Evolutionary conservation across 1,139 yeast species (phyloP).

Genomic region (Pichia sp.): DNA sequence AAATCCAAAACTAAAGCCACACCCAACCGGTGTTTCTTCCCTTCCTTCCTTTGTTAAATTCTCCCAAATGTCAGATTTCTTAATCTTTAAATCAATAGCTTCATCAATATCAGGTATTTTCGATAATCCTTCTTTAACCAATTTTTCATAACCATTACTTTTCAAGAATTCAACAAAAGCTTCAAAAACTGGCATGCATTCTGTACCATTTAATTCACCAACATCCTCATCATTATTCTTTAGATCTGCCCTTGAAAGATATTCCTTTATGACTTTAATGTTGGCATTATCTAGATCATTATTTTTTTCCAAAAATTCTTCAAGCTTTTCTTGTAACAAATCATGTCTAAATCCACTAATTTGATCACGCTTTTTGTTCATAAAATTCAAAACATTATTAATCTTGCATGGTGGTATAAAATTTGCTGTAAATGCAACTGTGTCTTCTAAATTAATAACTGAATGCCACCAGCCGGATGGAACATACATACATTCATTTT

Average conservation of each 20-base stretch:
- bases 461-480: conserved; percentile 97
- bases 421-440: conserved; percentile 79
- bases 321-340: conserved; percentile 34
- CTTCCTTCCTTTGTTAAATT: conserved; percentile 11
- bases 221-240: conserved; percentile 33
- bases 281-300: conserved; percentile 26
- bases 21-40: conserved; percentile 9
- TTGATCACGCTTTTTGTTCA: conserved; percentile 61
- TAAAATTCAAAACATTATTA: conserved; percentile 55
- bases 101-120: conserved; percentile 15
- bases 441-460: conserved; percentile 74
- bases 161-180: conserved; percentile 44
- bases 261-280: conserved; percentile 24
- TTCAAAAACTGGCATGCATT: conserved; percentile 51
- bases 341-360: conserved; percentile 70
- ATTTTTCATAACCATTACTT: conserved; percentile 31
- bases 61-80: conserved; percentile 20
- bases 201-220: conserved; percentile 31
- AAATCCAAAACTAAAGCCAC: conserved; percentile 29
- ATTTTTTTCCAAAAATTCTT: conserved; percentile 11
- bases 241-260: conserved; percentile 18
- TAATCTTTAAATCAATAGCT: conserved; percentile 1
- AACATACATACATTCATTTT: conserved; percentile 81
- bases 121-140: conserved; percentile 33
- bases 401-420: conserved; percentile 66